These are phyloP conservation scores for Corchorus olitorius DNA, from an alignment of 345 rosid genomes.

Conservation along the genomic window DNA sequence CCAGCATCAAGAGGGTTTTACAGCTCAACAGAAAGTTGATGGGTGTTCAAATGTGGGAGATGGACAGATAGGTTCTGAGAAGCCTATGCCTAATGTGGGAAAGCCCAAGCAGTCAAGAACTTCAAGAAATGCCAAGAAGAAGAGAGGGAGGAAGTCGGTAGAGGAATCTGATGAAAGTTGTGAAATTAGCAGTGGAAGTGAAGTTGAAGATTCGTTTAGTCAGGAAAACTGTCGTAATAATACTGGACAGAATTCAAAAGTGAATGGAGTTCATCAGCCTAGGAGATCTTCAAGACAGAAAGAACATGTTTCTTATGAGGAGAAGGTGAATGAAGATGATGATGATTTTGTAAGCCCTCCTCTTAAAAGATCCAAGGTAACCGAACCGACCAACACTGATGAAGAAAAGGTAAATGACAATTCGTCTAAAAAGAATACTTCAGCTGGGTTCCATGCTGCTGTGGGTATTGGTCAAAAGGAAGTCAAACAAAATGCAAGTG, in stretches of 20 bases:
- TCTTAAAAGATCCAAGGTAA: slow-evolving; percentile 40
- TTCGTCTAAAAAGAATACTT: slow-evolving; percentile 29
- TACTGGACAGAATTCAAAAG: slow-evolving; percentile 24
- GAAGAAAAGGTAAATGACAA: slow-evolving; percentile 22
- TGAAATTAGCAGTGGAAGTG: slow-evolving; percentile 28
- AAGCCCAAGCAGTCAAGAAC: slow-evolving; percentile 27
- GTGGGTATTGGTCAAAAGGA: slow-evolving; percentile 22
- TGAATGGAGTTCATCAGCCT: slow-evolving; percentile 24
- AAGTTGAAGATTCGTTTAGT: slow-evolving; percentile 19
- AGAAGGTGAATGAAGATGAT: slow-evolving; percentile 30
- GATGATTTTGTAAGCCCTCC: slow-evolving; percentile 38
- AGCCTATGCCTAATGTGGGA: slow-evolving; percentile 26
- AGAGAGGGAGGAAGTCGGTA: slow-evolving; percentile 38
- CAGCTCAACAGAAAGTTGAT: slow-evolving; percentile 36
- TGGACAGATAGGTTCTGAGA: slow-evolving; percentile 29
- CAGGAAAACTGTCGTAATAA: slow-evolving; percentile 30
- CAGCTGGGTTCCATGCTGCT: slow-evolving; percentile 31
- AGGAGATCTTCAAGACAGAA: slow-evolving; percentile 58
- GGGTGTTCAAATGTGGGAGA: slow-evolving; percentile 26
- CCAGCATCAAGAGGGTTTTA: slow-evolving; percentile 22
- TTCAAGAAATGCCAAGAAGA: slow-evolving; percentile 30
- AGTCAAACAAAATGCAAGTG: slow-evolving; percentile 30
- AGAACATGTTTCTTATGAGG: slow-evolving; percentile 39
- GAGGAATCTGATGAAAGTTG: slow-evolving; percentile 41
- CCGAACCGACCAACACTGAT: slow-evolving; percentile 14